Conservation (phyloP, 805 yeast genomes). For the Wickerhamiella lipophila region DNA sequence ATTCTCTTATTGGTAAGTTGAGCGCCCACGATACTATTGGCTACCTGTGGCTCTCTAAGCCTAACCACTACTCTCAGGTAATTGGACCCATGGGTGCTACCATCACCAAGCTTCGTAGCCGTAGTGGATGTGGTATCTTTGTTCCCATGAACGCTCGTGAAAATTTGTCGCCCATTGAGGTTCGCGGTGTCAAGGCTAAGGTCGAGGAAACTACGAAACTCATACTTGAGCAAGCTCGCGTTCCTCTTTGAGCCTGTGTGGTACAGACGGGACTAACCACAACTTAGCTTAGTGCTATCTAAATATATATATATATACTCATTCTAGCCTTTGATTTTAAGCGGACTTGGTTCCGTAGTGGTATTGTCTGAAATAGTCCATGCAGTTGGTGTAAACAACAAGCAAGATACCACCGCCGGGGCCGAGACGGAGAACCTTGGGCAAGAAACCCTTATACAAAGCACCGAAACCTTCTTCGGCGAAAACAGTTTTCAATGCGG, state of each 20-base stretch:
- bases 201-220: conserved; percentile 8
- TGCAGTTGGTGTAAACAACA: conserved; percentile 89
- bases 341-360: conserved; percentile 10
- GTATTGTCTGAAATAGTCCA: conserved; percentile 62
- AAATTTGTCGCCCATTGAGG: conserved; percentile 12
- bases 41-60: conserved; percentile 48
- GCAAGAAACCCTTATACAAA: conserved; percentile 88
- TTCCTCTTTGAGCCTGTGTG: neutral
- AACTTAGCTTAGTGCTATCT: no score
- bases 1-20: conserved; percentile 38
- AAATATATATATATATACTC: neutral
- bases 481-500: conserved; percentile 59
- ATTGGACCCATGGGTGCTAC: conserved; percentile 69
- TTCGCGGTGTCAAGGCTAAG: conserved; percentile 12
- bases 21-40: conserved; percentile 39
- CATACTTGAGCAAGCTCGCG: neutral
- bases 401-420: conserved; percentile 98
- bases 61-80: conserved; percentile 43
- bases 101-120: conserved; percentile 46
- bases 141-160: conserved; percentile 15
- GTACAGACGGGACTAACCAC: no score
- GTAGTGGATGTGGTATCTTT: conserved; percentile 28
- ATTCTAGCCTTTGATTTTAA: neutral
- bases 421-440: conserved; percentile 92
- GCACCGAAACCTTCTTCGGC: conserved; percentile 89